Base-by-base conservation (phyloP, 169 alveolate species). In the Amoebophrya sp. region DNA sequence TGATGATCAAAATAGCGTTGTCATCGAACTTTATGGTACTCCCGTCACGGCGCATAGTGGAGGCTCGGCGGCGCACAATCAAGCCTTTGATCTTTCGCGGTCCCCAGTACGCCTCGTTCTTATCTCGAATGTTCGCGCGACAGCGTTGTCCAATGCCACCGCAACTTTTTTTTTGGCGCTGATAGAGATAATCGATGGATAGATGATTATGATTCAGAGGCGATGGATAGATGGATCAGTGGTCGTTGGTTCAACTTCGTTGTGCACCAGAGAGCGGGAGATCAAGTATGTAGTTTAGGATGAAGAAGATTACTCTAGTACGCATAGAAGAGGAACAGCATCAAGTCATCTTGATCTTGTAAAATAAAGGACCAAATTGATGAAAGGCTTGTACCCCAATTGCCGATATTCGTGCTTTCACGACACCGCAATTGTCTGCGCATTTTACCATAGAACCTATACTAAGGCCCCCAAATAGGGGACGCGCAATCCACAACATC, bases 41-140 rank as follows among this genome's bases (percentile, higher is more conserved):
- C 1, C 83, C 83, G 26, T 65, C 83, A 26, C 26, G 2, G 3
- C 83, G 83, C 36, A 12, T 65, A 29, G 83, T 6, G 83, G 83
- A 36, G 3, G 36, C 83, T 29, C 83, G 83, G 3, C 83, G 83
- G 3, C 83, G 83, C 83, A 65, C 83, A 26, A 65, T 65, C 83
- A 65, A 26, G 33, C 83, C 12, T 36, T 65, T 65, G 36, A 65
- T 10, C 83, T 65, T 65, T 6, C 83, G 83, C 83, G 83, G 83
- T 12, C 83, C 83, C 83, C 83, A 65, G 83, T 65, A 65, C 33
- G 83, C 83, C 26, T 65, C 83, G 83, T 65, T 65, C 83, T 65
- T 65, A 36, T 65, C 83, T 29, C 83, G 83, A 1, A 26, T 36
- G 83, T 65, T 1, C 2, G 33, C 2, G 36, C 33, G 33, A 36